Conservation (phyloP, 2,329 filamentous ascomycete genomes). For the Talaromyces verruculosus region DNA sequence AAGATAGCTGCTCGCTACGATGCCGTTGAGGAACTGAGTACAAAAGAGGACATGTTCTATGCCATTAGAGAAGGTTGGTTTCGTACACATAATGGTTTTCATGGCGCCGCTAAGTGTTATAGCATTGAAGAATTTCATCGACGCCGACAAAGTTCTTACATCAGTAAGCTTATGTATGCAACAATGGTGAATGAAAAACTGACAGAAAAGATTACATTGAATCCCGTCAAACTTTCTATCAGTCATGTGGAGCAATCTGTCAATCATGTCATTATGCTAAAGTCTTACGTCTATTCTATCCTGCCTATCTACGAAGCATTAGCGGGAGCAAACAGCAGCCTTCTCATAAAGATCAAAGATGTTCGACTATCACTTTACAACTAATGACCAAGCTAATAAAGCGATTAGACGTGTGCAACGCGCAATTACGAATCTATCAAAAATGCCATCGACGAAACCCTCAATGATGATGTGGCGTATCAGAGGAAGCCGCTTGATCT, state of each 20-base stretch:
- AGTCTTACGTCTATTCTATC: conserved; percentile 72
- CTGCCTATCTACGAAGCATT: conserved; percentile 68
- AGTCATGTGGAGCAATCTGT: conserved; percentile 74
- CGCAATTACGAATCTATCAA: conserved; percentile 62
- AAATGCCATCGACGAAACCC: conserved; percentile 63
- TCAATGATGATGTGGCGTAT: conserved; percentile 80
- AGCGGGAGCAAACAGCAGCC: conserved; percentile 59
- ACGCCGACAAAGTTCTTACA: conserved; percentile 77
- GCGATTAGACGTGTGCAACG: conserved; percentile 61
- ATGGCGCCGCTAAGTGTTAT: conserved; percentile 19
- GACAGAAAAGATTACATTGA: conserved; percentile 66
- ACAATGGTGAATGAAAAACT: conserved; percentile 16
- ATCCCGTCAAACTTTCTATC: conserved; percentile 65
- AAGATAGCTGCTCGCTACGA: conserved; percentile 74
- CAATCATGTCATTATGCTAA: conserved; percentile 83
- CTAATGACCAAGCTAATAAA: conserved; percentile 11
- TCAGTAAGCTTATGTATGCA: conserved; percentile 52
- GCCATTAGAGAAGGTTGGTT: conserved; percentile 65
- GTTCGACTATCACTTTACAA: conserved; percentile 33
- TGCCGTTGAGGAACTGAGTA: conserved; percentile 77
- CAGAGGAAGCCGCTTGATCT: conserved; percentile 78
- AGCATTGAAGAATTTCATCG: conserved; percentile 73
- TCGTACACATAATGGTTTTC: too few relatives aligned
- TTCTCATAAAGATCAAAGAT: conserved; percentile 67
- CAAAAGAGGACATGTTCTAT: conserved; percentile 81